Evolutionary conservation across 345 rosid genomes (phyloP), one percentile per base, ranked within the genome.

Genomic region (Orychophragmus violaceus): DNA sequence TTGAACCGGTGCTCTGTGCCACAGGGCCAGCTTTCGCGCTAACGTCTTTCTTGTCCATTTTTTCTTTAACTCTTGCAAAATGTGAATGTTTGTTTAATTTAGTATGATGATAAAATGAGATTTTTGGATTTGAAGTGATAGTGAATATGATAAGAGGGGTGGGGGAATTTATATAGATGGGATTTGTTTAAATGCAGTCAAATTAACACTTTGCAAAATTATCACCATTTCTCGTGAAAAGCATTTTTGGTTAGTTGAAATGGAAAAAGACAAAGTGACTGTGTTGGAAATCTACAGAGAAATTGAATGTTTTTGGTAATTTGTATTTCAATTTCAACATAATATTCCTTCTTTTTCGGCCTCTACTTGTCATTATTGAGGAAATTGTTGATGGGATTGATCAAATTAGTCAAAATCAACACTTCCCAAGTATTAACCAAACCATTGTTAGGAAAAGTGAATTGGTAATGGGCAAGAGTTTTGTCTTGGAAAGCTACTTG

Each of bases 401-500:
- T n/a, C n/a, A n/a, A n/a, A n/a, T n/a, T n/a, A n/a, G n/a, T n/a
- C n/a, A n/a, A n/a, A n/a, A n/a, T n/a, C n/a, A n/a, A n/a, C n/a
- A n/a, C n/a, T n/a, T n/a, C n/a, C n/a, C n/a, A n/a, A n/a, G n/a
- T n/a, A n/a, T n/a, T n/a, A n/a, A n/a, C n/a, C n/a, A n/a, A n/a
- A n/a, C n/a, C n/a, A n/a, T n/a, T 37, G 11, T 13, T 12, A n/a
- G 44, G 14, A 17, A 12, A 13, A n/a, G 44, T 39, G 44, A n/a
- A 39, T 37, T 4, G 44, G 44, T 37, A 14, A 39, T n/a, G 19
- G 2, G 45, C 45, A 63, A 48, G 50, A 36, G 3, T 51, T 59
- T 5, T 25, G 69, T 52, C 61, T 52, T 52, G 69, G 59, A 64
- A 64, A 37, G 49, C 49, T 23, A 46, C 37, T 62, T 62, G 13